Base-by-base conservation (phyloP, 2,329 filamentous ascomycete species). In the Alternaria tenuissima region DNA sequence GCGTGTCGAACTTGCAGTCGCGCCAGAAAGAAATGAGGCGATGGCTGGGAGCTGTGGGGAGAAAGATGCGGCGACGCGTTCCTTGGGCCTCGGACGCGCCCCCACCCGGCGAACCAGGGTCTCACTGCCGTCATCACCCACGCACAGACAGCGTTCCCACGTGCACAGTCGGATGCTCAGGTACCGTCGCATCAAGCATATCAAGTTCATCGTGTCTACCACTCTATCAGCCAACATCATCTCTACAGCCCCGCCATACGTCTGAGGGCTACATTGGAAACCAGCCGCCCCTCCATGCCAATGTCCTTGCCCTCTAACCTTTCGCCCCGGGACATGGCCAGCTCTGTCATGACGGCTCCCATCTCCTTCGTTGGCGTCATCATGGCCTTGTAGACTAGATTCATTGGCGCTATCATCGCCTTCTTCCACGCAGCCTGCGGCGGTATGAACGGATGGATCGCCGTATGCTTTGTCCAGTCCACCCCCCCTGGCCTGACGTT, bases 401-500 rank as follows among this genome's bases (percentile, higher is more conserved):
- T 67, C 30, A 79, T 20, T 11, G 58, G 63, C 9, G n/a, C 20
- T 9, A 66, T 62, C 57, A 59, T 58, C 55, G n/a, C 46, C 60
- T 59, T 73, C 55, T 64, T 72, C 52, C 63, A 76, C 41, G 59
- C 18, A 2, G 66, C 54, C n/a, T 70, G 72, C n/a, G 64, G 51
- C 12, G 77, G 71, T 8, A 78, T 64, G 58, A 69, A 80, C 3
- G 70, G 59, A 34, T 79, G 70, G 36, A 84, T 80, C 66, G 80
- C 79, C 18, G 76, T 64, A 61, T 84, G 81, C 1, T 68, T 52
- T 2, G 63, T 65, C 58, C 68, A 69, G 48, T 93, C 90, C 11
- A 93, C 85, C 7, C 79, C 84, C 0, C 72, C 86, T 0, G 90
- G 88, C 0, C 91, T 83, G 7, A 89, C 79, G 11, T 84, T 86